Evolutionary conservation across 768 basidiomycete species (phyloP).

Genomic region (Termitomyces sp.): DNA sequence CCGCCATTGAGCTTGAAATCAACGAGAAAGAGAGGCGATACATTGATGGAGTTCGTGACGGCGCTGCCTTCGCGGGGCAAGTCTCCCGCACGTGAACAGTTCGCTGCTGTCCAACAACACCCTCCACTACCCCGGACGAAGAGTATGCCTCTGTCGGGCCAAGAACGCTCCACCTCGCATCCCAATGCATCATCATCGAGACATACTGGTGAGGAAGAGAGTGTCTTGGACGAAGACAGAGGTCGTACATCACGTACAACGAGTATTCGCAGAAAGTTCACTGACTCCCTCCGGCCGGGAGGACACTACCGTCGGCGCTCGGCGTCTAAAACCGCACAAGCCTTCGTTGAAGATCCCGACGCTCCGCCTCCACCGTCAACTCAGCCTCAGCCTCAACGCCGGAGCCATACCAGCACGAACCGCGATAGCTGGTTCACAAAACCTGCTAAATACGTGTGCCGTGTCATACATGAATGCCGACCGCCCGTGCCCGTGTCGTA

Average conservation of each 20-base stretch:
- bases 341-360: constrained; percentile 22
- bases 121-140: constrained; percentile 34
- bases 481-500: constrained; percentile 63
- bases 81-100: constrained; percentile 3
- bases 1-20: constrained; percentile 5
- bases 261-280: constrained; percentile 22
- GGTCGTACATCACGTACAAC: constrained; percentile 21
- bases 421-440: constrained; percentile 39
- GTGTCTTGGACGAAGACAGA: constrained; percentile 18
- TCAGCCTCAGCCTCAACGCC: constrained; percentile 13
- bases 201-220: constrained; percentile 10
- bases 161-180: constrained; percentile 12
- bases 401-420: constrained; percentile 18
- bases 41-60: constrained; percentile 10
- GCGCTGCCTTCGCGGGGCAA: constrained; percentile 4
- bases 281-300: constrained; percentile 17
- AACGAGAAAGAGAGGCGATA: constrained; percentile 15
- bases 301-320: constrained; percentile 13
- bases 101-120: neutral
- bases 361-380: constrained; percentile 9
- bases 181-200: constrained; percentile 17
- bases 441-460: constrained; percentile 58
- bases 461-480: constrained; percentile 61
- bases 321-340: constrained; percentile 13
- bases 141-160: constrained; percentile 39